phyloP scores from a whole-genome alignment of 73 alveolate genomes.

The Diophrys appendiculata region DNA sequence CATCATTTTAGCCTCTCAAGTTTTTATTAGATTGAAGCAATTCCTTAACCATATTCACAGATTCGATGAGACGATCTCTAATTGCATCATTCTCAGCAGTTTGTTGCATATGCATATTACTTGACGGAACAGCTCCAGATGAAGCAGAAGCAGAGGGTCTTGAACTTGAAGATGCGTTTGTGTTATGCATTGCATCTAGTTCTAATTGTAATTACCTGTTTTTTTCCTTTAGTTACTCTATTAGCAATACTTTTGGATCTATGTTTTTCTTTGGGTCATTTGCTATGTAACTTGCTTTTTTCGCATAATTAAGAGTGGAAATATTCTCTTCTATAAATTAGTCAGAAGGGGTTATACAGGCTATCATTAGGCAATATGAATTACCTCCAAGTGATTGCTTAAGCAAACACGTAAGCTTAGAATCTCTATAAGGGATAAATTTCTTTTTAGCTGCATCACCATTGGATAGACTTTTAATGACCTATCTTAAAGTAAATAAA shows the following conservation, averaged over 20 bases:
- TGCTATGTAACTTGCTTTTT: conserved; percentile 84
- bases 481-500: conserved; percentile 86
- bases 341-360: conserved; percentile 85
- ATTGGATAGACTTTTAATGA: conserved; percentile 84
- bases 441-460: conserved; percentile 47
- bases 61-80: conserved; percentile 39
- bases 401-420: conserved; percentile 86
- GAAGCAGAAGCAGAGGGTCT: neutral
- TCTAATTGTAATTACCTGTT: conserved; percentile 18
- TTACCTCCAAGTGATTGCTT: conserved; percentile 93
- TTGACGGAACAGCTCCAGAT: neutral
- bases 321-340: conserved; percentile 83
- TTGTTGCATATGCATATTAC: conserved; percentile 13
- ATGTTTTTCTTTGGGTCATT: conserved; percentile 87
- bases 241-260: conserved; percentile 72
- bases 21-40: conserved; percentile 33
- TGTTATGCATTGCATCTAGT: neutral
- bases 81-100: conserved; percentile 41
- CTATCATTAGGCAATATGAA: conserved; percentile 83
- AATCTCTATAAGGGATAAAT: conserved; percentile 88
- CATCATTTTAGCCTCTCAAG: conserved; percentile 35
- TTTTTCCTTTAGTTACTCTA: conserved; percentile 35
- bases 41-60: conserved; percentile 61
- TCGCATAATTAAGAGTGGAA: conserved; percentile 87
- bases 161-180: neutral